Evolutionary conservation across 1,139 yeast species (phyloP).

Genomic region (Kurtzmaniella quercitrusa): DNA sequence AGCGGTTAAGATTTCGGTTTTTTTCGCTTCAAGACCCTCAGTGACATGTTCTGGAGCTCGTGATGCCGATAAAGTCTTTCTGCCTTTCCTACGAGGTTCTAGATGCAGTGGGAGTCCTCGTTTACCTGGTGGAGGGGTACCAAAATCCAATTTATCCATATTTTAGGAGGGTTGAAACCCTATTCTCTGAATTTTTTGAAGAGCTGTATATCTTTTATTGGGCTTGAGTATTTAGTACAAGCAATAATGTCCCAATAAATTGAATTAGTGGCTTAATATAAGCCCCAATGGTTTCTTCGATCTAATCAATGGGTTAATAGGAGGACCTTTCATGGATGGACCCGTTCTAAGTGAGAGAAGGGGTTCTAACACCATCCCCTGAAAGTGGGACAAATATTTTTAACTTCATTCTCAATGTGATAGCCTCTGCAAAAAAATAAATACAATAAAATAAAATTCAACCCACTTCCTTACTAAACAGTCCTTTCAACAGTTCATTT

Average conservation of each 20-base stretch:
- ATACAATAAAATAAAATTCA: no score
- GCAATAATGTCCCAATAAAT: not conserved
- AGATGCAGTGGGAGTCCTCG: conserved; percentile 3
- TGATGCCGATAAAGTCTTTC: not conserved
- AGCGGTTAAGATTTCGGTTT: conserved; percentile 7
- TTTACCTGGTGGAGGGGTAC: conserved; percentile 3
- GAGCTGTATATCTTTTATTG: not conserved
- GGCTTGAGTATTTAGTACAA: not conserved
- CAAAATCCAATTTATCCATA: conserved; percentile 6
- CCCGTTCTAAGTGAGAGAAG: no score
- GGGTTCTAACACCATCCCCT: no score
- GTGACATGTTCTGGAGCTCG: conserved; percentile 1
- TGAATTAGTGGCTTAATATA: not conserved
- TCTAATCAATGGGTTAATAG: no score
- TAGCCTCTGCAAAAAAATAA: no score
- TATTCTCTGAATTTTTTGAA: not conserved
- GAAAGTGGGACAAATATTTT: no score
- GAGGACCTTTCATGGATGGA: no score
- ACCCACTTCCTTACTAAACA: no score
- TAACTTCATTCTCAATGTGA: no score
- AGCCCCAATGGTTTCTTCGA: not conserved
- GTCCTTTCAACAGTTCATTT: no score
- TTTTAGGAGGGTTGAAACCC: not conserved
- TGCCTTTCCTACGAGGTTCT: not conserved
- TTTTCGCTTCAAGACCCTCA: not conserved